phyloP scores from a whole-genome alignment of 2,329 filamentous ascomycete species.

The Sporothrix inflata region DNA sequence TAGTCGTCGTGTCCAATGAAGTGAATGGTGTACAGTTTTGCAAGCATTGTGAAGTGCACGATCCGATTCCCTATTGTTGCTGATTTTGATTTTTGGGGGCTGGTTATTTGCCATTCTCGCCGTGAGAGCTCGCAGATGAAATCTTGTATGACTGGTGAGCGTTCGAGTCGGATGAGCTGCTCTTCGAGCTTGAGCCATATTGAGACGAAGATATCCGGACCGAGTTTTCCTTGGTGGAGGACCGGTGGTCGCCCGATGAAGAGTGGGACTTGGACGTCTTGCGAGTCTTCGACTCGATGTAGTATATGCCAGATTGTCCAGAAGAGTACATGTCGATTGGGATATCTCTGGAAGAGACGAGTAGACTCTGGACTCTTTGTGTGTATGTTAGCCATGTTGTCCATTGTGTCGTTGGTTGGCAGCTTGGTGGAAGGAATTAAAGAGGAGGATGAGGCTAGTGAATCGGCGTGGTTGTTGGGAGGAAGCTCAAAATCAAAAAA shows the following conservation, averaged over 20 bases:
- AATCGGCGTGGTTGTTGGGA: background rate
- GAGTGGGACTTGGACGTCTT: background rate
- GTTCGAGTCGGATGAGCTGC: background rate
- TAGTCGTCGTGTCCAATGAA: background rate
- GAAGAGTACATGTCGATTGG: background rate
- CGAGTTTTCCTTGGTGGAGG: background rate
- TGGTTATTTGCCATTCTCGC: background rate
- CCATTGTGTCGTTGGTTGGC: background rate
- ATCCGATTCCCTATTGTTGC: background rate
- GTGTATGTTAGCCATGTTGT: background rate
- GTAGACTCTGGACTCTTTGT: too few relatives aligned
- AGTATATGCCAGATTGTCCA: background rate
- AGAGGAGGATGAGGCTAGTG: background rate
- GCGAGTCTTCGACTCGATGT: background rate
- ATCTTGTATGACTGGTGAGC: slow-evolving; percentile 2
- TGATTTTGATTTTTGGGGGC: background rate
- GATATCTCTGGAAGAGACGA: background rate
- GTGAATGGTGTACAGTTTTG: background rate
- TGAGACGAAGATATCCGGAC: background rate
- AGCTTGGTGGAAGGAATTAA: background rate
- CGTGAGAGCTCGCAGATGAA: background rate
- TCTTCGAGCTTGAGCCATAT: background rate
- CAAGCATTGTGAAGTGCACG: background rate
- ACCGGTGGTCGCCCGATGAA: too few relatives aligned
- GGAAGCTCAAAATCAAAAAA: background rate